Evolutionary conservation across 176 grass and related monocot species (phyloP).

Genomic region (Musa acuminata): DNA sequence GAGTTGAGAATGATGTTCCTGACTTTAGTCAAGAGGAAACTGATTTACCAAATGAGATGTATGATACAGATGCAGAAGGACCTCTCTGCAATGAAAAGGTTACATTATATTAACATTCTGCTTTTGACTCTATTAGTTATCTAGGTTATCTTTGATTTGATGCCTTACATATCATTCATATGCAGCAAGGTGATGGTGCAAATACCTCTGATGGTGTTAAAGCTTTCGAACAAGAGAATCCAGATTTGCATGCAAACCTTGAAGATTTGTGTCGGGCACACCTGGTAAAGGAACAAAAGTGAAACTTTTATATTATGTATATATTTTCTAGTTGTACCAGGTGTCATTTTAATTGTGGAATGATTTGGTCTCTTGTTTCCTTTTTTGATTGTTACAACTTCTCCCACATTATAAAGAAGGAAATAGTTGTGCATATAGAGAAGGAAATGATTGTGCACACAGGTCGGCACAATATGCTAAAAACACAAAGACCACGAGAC

Average conservation of each 20-base stretch:
- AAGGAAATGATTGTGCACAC: no score
- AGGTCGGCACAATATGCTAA: no score
- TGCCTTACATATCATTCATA: conserved; percentile 20
- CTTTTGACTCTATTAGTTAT: neutral
- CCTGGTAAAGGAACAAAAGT: conserved; percentile 43
- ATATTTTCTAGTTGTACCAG: neutral
- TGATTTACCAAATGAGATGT: conserved; percentile 32
- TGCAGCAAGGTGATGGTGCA: conserved; percentile 29
- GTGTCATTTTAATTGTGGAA: neutral
- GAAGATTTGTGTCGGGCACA: conserved; percentile 70
- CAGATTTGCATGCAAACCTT: conserved; percentile 44
- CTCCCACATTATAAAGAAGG: no score
- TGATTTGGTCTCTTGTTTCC: neutral
- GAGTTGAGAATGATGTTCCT: conserved; percentile 18
- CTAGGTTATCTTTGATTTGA: conserved; percentile 13
- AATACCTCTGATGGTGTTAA: conserved; percentile 14
- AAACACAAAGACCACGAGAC: no score
- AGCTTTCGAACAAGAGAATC: conserved; percentile 32
- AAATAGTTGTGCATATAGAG: no score
- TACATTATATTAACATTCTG: conserved; percentile 10
- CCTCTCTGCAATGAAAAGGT: conserved; percentile 37
- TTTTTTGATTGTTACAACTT: no score
- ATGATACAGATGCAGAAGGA: conserved; percentile 33
- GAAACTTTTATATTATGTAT: neutral
- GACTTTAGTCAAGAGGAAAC: conserved; percentile 25